Evolutionary conservation across 352 stramenopile genomes (phyloP).

Genomic region (Globisporangium takayamanum): DNA sequence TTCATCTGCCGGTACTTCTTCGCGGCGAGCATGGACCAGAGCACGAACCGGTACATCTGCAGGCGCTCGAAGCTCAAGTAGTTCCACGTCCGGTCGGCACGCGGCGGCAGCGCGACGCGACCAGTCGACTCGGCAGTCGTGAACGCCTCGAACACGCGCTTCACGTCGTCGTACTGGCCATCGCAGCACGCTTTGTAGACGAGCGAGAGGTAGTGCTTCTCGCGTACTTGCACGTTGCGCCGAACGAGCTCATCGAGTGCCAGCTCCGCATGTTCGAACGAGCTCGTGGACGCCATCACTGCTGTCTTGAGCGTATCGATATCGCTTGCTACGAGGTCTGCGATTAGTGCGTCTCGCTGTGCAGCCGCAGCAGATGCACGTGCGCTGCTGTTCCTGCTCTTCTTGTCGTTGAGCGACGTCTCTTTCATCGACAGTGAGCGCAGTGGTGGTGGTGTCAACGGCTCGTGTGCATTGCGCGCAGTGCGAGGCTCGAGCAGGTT

Average conservation of each 20-base stretch:
- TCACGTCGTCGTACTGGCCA: constrained; percentile 23
- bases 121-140: constrained; percentile 23
- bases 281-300: background rate
- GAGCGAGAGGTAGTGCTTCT: constrained; percentile 47
- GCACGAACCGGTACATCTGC: constrained; percentile 55
- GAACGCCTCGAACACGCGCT: constrained; percentile 34
- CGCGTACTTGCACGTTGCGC: constrained; percentile 17
- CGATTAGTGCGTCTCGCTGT: background rate
- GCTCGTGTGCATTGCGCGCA: background rate
- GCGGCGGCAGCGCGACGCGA: constrained; percentile 16
- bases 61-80: constrained; percentile 33
- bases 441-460: background rate
- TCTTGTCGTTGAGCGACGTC: background rate
- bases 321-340: background rate
- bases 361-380: background rate
- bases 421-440: background rate
- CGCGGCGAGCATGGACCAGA: constrained; percentile 53
- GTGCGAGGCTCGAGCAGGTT: constrained; percentile 5
- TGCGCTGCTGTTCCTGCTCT: background rate
- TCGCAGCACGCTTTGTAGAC: constrained; percentile 55
- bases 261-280: constrained; percentile 2
- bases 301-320: constrained; percentile 8
- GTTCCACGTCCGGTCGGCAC: constrained; percentile 29
- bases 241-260: constrained; percentile 12
- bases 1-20: constrained; percentile 23